phyloP scores from a whole-genome alignment of 257 asterid species.

The Coffea eugenioides region DNA sequence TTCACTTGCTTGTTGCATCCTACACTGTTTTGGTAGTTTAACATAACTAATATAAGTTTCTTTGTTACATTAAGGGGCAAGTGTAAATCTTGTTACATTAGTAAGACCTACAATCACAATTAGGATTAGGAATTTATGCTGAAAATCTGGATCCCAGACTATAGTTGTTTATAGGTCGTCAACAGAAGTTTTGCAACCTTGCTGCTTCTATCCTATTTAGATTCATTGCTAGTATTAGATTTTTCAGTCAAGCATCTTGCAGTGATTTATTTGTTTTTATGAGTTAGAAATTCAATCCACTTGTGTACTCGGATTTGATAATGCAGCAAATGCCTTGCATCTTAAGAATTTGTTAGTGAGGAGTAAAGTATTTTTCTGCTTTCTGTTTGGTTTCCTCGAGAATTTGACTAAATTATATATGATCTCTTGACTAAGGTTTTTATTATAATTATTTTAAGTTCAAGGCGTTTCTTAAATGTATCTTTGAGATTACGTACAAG shows the following conservation, averaged over 20 bases:
- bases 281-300: neutral
- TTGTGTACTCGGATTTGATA: neutral
- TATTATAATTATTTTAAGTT: neutral
- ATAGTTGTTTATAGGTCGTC: neutral
- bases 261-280: neutral
- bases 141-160: too few species aligned
- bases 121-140: neutral
- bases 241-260: neutral
- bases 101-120: neutral
- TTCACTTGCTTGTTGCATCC: neutral
- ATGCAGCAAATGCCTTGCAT: neutral
- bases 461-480: neutral
- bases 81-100: neutral
- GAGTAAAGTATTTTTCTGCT: neutral
- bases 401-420: neutral
- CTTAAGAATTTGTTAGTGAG: neutral
- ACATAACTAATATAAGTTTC: neutral
- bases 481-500: neutral
- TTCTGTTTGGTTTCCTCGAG: neutral
- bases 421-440: too few species aligned
- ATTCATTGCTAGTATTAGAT: neutral
- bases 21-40: neutral
- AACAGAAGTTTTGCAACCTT: neutral
- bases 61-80: neutral
- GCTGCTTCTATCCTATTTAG: neutral